Conservation (phyloP, 2,329 filamentous ascomycete genomes). For the Penicillium sp. region DNA sequence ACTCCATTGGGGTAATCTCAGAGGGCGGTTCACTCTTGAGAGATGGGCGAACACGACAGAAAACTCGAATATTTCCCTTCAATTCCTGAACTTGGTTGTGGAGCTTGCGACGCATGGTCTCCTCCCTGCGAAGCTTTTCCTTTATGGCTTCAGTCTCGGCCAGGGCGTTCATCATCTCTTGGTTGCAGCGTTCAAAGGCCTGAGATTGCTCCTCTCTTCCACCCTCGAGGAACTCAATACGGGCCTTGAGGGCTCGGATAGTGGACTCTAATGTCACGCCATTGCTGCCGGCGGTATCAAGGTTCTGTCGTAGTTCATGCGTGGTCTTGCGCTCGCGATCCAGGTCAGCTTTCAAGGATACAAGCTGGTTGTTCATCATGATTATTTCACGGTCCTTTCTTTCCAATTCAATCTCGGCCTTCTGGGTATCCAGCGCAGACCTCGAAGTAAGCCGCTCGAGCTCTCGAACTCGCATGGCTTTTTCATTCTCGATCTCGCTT, state of each 20-base stretch:
- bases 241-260: slow-evolving; percentile 71
- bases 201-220: slow-evolving; percentile 86
- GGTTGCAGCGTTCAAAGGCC: slow-evolving; percentile 77
- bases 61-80: slow-evolving; percentile 97
- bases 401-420: slow-evolving; percentile 46
- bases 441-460: slow-evolving; percentile 38
- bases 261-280: slow-evolving; percentile 70
- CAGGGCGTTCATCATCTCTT: slow-evolving; percentile 74
- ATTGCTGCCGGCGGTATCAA: slow-evolving; percentile 60
- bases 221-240: slow-evolving; percentile 85
- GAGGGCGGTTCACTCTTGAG: slow-evolving; percentile 58
- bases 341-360: slow-evolving; percentile 48
- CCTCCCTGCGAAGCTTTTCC: slow-evolving; percentile 83
- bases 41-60: slow-evolving; percentile 87
- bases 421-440: slow-evolving; percentile 39
- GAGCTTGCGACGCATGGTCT: slow-evolving; percentile 82
- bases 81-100: slow-evolving; percentile 98
- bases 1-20: slow-evolving; percentile 70
- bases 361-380: slow-evolving; percentile 41
- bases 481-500: slow-evolving; percentile 65
- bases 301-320: slow-evolving; percentile 55
- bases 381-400: slow-evolving; percentile 56
- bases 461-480: slow-evolving; percentile 36
- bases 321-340: slow-evolving; percentile 64
- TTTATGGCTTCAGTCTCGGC: slow-evolving; percentile 67